phyloP scores from a whole-genome alignment of 2,329 filamentous ascomycete genomes.

The Beauveria pseudobassiana region DNA sequence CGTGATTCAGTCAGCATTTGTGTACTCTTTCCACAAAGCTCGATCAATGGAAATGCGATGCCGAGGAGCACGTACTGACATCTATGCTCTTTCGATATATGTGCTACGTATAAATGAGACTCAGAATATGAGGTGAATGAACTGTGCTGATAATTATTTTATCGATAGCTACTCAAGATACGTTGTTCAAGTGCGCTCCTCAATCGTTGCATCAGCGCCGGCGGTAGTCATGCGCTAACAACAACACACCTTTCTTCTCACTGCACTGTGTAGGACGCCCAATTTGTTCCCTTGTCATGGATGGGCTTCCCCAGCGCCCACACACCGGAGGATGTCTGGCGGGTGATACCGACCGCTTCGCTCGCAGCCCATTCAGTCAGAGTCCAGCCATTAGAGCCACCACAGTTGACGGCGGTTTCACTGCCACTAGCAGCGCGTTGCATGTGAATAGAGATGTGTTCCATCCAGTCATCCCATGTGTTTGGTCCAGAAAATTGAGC shows the following conservation, averaged over 20 bases:
- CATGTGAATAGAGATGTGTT: constrained; percentile 77
- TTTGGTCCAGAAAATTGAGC: constrained; percentile 50
- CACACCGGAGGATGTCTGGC: neutral
- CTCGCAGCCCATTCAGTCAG: constrained; percentile 33
- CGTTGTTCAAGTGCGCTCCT: too few species aligned
- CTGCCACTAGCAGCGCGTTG: constrained; percentile 38
- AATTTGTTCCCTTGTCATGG: neutral
- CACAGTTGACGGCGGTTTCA: constrained; percentile 28
- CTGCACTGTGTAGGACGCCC: neutral
- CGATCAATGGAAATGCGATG: too few species aligned
- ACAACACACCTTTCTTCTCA: neutral
- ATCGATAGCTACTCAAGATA: too few species aligned
- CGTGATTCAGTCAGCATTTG: too few species aligned
- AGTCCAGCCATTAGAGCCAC: constrained; percentile 28
- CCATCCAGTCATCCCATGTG: constrained; percentile 77
- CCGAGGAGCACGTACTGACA: too few species aligned
- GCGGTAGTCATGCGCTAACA: too few species aligned
- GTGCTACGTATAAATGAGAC: too few species aligned
- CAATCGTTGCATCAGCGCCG: too few species aligned
- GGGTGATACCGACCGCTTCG: constrained; percentile 30
- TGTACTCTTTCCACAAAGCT: too few species aligned
- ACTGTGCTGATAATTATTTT: too few species aligned
- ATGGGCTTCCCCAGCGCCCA: neutral
- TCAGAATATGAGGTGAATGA: too few species aligned
- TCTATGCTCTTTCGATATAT: too few species aligned